Evolutionary conservation across 257 asterid species (phyloP).

Genomic region (Jasminum sambac): DNA sequence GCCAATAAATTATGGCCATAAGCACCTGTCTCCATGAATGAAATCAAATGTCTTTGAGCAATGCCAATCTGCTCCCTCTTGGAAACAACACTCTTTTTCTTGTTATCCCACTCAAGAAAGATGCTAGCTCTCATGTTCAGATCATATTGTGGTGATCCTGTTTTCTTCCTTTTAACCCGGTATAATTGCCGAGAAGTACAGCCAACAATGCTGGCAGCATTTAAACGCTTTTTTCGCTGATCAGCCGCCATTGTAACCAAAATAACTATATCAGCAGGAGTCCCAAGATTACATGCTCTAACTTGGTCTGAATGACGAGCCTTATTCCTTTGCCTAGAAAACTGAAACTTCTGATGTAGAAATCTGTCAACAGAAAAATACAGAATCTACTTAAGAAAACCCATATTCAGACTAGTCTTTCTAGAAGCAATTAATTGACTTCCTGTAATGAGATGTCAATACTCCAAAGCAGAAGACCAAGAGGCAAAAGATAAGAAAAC

Average conservation of each 20-base stretch:
- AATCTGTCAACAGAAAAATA: slow-evolving; percentile 4
- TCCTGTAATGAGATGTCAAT: background rate
- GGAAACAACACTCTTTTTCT: slow-evolving; percentile 71
- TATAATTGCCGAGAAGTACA: slow-evolving; percentile 53
- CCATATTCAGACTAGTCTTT: background rate
- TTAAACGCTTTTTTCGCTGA: slow-evolving; percentile 65
- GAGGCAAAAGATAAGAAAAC: background rate
- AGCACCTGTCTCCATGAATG: slow-evolving; percentile 52
- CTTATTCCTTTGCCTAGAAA: slow-evolving; percentile 19
- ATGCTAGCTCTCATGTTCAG: slow-evolving; percentile 57
- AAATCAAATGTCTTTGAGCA: slow-evolving; percentile 58
- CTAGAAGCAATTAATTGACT: background rate
- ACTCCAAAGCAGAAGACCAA: background rate
- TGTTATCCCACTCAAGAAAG: slow-evolving; percentile 82
- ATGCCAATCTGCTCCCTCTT: slow-evolving; percentile 87
- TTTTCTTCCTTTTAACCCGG: slow-evolving; percentile 58
- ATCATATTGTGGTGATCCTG: slow-evolving; percentile 39
- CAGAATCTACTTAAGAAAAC: background rate
- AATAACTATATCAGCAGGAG: slow-evolving; percentile 29
- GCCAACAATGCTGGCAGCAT: slow-evolving; percentile 54
- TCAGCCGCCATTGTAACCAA: slow-evolving; percentile 67
- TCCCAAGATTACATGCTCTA: slow-evolving; percentile 28
- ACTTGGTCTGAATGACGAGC: slow-evolving; percentile 24
- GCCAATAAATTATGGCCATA: slow-evolving; percentile 50
- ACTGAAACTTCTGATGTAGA: slow-evolving; percentile 17